These are phyloP conservation scores for Pestalotiopsis sp. DNA, from an alignment of 2,329 filamentous ascomycete species.

Conservation along the genomic window DNA sequence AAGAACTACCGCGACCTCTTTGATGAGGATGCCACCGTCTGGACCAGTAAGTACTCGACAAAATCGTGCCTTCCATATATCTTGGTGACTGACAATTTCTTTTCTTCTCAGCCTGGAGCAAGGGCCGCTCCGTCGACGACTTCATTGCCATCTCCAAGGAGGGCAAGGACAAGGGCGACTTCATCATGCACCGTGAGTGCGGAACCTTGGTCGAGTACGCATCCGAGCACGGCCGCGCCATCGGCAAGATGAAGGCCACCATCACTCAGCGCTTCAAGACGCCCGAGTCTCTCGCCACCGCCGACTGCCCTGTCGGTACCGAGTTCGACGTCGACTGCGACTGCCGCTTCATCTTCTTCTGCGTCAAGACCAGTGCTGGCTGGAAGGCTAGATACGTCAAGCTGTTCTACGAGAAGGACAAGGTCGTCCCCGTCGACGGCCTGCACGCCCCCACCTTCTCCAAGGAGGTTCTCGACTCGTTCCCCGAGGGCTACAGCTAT, in stretches of 20 bases:
- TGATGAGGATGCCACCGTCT: constrained; percentile 48
- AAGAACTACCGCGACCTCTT: constrained; percentile 54
- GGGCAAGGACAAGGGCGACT: constrained; percentile 53
- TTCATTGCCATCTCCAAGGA: constrained; percentile 53
- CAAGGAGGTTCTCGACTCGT: constrained; percentile 38
- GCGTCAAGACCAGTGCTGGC: constrained; percentile 30
- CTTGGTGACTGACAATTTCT: not conserved
- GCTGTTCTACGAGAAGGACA: constrained; percentile 54
- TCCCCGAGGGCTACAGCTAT: constrained; percentile 49
- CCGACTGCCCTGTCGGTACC: constrained; percentile 29
- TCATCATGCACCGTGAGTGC: constrained; percentile 61
- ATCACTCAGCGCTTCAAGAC: constrained; percentile 52
- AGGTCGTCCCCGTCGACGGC: constrained; percentile 49
- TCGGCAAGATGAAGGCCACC: constrained; percentile 58
- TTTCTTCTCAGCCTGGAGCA: constrained; percentile 46
- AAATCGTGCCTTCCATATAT: not conserved
- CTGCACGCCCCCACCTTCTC: constrained; percentile 39
- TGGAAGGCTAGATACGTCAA: constrained; percentile 51
- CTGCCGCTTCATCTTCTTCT: constrained; percentile 53
- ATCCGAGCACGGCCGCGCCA: constrained; percentile 40
- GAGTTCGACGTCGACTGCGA: constrained; percentile 55
- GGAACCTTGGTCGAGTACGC: constrained; percentile 49
- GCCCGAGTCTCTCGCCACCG: constrained; percentile 14
- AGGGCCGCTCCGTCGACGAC: constrained; percentile 42
- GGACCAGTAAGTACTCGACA: constrained; percentile 46